A percentile compares a stretch with the other conserved stretches of the same genome.
Conservation (phyloP, 2,329 filamentous ascomycete genomes). For the Xylariaceae sp. region DNA sequence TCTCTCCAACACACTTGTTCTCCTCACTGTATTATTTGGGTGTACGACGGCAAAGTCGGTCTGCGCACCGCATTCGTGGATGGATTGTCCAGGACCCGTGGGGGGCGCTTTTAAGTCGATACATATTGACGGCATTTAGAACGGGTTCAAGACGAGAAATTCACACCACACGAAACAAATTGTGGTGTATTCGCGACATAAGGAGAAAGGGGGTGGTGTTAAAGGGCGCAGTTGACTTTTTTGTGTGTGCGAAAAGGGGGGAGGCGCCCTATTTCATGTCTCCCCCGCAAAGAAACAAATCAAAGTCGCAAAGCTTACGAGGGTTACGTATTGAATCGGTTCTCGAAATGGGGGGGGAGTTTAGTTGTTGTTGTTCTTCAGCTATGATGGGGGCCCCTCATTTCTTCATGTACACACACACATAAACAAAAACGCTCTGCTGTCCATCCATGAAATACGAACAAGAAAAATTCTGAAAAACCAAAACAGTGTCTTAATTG, state of each 20-base stretch:
- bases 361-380: neutral
- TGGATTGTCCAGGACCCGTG: constrained; percentile 14
- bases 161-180: neutral
- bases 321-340: constrained; percentile 29
- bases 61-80: constrained; percentile 5
- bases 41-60: constrained; percentile 14
- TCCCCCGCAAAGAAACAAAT: constrained; percentile 9
- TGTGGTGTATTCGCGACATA: neutral
- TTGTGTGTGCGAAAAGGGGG: constrained; percentile 11
- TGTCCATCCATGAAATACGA: constrained; percentile 25
- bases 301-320: constrained; percentile 26
- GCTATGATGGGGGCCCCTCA: constrained; percentile 12
- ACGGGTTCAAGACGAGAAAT: neutral
- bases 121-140: constrained; percentile 18
- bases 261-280: constrained; percentile 11
- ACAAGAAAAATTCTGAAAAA: constrained; percentile 13
- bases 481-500: neutral
- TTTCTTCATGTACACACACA: constrained; percentile 13
- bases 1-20: constrained; percentile 19
- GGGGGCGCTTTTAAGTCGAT: constrained; percentile 6
- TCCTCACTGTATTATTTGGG: constrained; percentile 20
- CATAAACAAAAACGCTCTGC: constrained; percentile 13
- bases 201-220: constrained; percentile 13
- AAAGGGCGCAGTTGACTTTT: constrained; percentile 9
- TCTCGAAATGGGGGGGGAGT: constrained; percentile 19